A percentile compares a stretch with the other conserved stretches of the same genome.
phyloP scores from a whole-genome alignment of 192 early-diverging fungal species.

The Coemansia reversa region DNA sequence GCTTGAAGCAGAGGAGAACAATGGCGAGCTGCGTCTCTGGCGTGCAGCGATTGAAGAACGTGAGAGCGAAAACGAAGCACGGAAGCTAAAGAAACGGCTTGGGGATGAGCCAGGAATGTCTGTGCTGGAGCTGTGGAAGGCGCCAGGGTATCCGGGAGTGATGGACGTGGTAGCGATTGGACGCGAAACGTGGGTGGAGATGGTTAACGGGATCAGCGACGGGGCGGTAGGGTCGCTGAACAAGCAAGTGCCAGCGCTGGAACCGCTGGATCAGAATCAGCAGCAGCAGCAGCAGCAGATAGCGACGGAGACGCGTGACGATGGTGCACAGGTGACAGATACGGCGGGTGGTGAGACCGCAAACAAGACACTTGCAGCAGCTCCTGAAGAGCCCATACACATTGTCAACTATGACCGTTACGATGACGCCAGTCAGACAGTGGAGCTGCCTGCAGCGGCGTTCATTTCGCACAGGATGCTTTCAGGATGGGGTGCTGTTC shows the following conservation, averaged over 20 bases:
- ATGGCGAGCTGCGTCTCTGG: slow-evolving; percentile 44
- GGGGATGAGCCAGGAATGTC: slow-evolving; percentile 27
- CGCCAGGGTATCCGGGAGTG: slow-evolving; percentile 37
- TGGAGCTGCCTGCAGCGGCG: slow-evolving; percentile 39
- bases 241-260: slow-evolving; percentile 28
- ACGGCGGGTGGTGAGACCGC: slow-evolving; percentile 9
- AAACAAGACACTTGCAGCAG: not conserved
- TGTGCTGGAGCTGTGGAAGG: slow-evolving; percentile 42
- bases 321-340: slow-evolving; percentile 23
- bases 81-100: slow-evolving; percentile 22
- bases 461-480: slow-evolving; percentile 46
- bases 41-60: slow-evolving; percentile 41
- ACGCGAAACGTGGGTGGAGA: slow-evolving; percentile 51
- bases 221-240: slow-evolving; percentile 45
- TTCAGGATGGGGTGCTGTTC: slow-evolving; percentile 46
- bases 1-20: slow-evolving; percentile 33
- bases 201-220: slow-evolving; percentile 48
- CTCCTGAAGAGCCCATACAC: slow-evolving; percentile 5
- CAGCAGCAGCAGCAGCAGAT: slow-evolving; percentile 11
- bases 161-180: slow-evolving; percentile 54
- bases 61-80: slow-evolving; percentile 33
- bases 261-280: slow-evolving; percentile 30
- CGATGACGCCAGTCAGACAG: slow-evolving; percentile 8
- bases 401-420: slow-evolving; percentile 47
- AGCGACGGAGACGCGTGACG: slow-evolving; percentile 9